Conservation (phyloP, 805 yeast species). For the Lipomyces spencermartinsiae region DNA sequence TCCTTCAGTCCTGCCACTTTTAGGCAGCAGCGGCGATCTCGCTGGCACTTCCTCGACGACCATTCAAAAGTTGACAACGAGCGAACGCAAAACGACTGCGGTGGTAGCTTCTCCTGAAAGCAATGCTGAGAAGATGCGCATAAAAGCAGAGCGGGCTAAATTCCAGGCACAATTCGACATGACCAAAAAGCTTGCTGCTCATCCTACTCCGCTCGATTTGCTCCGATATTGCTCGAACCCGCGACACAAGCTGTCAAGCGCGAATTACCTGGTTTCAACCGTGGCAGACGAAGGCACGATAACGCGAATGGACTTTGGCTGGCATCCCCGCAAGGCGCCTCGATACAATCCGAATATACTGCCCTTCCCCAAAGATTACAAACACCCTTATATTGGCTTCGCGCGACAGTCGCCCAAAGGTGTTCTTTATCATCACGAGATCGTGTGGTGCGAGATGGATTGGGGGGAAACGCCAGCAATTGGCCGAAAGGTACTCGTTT, state of each 20-base stretch:
- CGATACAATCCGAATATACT: conserved; percentile 29
- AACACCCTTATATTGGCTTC: conserved; percentile 20
- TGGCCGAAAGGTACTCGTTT: conserved; percentile 19
- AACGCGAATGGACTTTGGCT: conserved; percentile 11
- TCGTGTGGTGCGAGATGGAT: conserved; percentile 29
- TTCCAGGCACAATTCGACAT: not conserved
- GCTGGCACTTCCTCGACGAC: not conserved
- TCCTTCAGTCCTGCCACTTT: too few relatives aligned
- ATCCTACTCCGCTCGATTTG: conserved; percentile 20
- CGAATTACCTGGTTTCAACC: conserved; percentile 5
- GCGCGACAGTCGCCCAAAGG: conserved; percentile 15
- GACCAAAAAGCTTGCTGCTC: conserved; percentile 12
- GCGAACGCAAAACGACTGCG: too few relatives aligned
- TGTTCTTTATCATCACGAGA: conserved; percentile 22
- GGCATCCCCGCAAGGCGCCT: not conserved
- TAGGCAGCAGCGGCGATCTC: too few relatives aligned
- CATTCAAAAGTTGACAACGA: too few relatives aligned
- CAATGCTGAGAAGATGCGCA: not conserved
- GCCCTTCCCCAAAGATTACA: conserved; percentile 25
- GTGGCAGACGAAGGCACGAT: conserved; percentile 20
- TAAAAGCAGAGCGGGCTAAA: not conserved
- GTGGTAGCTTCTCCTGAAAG: not conserved
- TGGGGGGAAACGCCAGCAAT: conserved; percentile 22
- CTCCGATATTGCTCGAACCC: conserved; percentile 18
- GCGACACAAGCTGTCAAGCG: not conserved